Evolutionary conservation across 345 rosid species (phyloP).

Genomic region (Viola odorata): DNA sequence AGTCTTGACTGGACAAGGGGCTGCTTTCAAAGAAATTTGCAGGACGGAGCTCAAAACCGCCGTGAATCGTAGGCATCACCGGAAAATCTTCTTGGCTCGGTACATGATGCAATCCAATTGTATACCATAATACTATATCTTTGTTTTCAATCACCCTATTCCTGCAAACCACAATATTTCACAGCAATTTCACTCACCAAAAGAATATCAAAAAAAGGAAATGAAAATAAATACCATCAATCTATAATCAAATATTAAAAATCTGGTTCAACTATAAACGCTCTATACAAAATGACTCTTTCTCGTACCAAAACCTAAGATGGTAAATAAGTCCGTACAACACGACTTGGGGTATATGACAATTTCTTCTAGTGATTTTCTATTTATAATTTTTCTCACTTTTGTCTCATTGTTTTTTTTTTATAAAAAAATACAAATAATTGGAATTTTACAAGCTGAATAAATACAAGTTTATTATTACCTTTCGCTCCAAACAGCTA

Average conservation of each 20-base stretch:
- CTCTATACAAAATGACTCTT: no score
- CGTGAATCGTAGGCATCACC: slow-evolving; percentile 52
- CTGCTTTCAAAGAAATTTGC: slow-evolving; percentile 61
- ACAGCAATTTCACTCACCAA: background rate
- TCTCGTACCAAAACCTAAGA: no score
- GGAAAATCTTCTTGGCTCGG: slow-evolving; percentile 88
- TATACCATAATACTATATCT: slow-evolving; percentile 78
- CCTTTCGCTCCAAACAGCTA: slow-evolving; percentile 68
- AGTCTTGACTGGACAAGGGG: slow-evolving; percentile 29
- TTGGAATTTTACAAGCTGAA: background rate
- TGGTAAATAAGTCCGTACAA: no score
- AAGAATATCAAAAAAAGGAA: no score
- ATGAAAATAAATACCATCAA: background rate
- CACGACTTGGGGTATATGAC: no score
- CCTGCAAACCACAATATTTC: slow-evolving; percentile 30
- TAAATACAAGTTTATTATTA: background rate
- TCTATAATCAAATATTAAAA: no score
- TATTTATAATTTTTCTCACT: no score
- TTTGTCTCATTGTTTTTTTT: no score
- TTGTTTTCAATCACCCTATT: slow-evolving; percentile 57
- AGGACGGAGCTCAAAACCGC: slow-evolving; percentile 69
- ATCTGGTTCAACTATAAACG: no score
- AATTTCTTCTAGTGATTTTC: no score
- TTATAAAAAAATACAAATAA: no score
- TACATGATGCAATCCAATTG: slow-evolving; percentile 66